Evolutionary conservation across 176 grass and related monocot genomes (phyloP), one percentile per base, ranked within the genome.

Genomic region (Aegilops umbellulata): DNA sequence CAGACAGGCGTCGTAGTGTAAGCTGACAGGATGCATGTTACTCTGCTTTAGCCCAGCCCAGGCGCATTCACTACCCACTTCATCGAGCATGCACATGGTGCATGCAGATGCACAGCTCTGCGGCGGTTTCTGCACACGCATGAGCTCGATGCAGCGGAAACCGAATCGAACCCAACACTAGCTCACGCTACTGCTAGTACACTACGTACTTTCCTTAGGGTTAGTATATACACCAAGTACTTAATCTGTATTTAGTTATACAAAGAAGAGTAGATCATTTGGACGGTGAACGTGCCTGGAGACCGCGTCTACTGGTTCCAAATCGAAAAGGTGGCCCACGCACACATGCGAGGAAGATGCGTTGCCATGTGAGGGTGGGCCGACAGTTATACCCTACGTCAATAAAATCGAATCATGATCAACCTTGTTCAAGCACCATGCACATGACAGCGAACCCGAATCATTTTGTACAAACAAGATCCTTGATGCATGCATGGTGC

Each of bases 21-120:
- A 84, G 38, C 80, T 83, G 86, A 79, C 74, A 82, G 53, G 7
- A 29, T 79, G 38, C 74, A 73, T 34, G 74, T 53, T 79, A 84
- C 36, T 66, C 57, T 60, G 71, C 38, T 53, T 53, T 17, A 8
- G 53, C 11, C 15, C 0, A 26, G 6, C 3, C 22, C 73, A 38
- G 29, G 24, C 13, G 71, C 71, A 65, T 84, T 76, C 58, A 84
- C 58, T 35, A 12, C 39, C 71, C 70, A 53, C 27, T 23, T 41
- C 58, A 53, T 65, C 72, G 0, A 85, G 53, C 49, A 65, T 74
- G 71, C 71, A 74, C 71, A 47, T 74, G 71, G 29, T 76, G 82
- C 27, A 30, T 30, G 29, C 29, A 29, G 22, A 19, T 11, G 19
- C 53, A 58, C 6, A 8, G 53, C 17, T 8, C 53, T 57, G 51